Percentiles rank a stretch among this genome's conserved stretches.
Conservation (phyloP, 176 grass and related monocot species). For the Zoysia japonica region DNA sequence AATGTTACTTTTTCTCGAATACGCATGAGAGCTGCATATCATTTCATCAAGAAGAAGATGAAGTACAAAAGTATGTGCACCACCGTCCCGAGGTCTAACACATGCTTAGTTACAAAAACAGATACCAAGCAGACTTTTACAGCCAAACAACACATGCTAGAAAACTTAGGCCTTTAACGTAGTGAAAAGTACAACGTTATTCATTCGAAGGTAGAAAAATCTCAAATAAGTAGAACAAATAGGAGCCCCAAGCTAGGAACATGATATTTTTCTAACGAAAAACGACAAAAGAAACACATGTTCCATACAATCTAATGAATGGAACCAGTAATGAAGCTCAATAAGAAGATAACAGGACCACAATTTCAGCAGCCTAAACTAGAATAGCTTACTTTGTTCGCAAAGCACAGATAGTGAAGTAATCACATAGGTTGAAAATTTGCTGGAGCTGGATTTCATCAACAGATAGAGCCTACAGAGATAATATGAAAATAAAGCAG, state of each 20-base stretch:
- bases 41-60: no score
- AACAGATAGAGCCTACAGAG: slow-evolving; percentile 63
- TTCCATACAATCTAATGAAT: slow-evolving; percentile 40
- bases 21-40: no score
- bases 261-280: not conserved
- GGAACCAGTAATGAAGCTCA: slow-evolving; percentile 23
- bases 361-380: slow-evolving; percentile 23
- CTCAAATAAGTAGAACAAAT: not conserved
- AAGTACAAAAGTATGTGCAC: no score
- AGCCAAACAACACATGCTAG: no score
- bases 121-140: no score
- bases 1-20: no score
- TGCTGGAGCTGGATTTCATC: slow-evolving; percentile 81
- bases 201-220: slow-evolving; percentile 18
- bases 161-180: no score
- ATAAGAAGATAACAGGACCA: not conserved
- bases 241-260: slow-evolving; percentile 11
- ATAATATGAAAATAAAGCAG: slow-evolving; percentile 40
- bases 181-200: slow-evolving; percentile 1
- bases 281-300: slow-evolving; percentile 9
- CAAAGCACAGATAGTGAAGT: slow-evolving; percentile 80
- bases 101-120: no score
- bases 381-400: slow-evolving; percentile 72
- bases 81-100: no score
- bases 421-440: slow-evolving; percentile 76